Percentiles rank a stretch among this genome's conserved stretches.
phyloP scores from a whole-genome alignment of 345 rosid genomes.

The Hibiscus mutabilis region DNA sequence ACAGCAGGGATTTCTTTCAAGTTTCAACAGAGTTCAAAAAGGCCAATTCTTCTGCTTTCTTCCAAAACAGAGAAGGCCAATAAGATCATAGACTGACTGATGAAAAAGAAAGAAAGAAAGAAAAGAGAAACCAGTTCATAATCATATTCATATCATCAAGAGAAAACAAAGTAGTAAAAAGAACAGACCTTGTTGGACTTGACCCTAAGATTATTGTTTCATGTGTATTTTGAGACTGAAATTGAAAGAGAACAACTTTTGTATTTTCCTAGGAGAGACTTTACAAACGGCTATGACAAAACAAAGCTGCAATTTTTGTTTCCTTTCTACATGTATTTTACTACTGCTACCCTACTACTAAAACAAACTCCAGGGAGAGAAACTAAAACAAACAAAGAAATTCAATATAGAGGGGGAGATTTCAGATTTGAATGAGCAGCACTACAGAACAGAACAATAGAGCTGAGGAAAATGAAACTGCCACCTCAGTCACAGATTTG shows the following conservation, averaged over 20 bases:
- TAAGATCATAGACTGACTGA: constrained; percentile 5
- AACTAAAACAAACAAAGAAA: background rate
- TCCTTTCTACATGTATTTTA: background rate
- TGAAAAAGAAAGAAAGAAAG: background rate
- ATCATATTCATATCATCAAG: too few relatives aligned
- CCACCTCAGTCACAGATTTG: constrained; percentile 59
- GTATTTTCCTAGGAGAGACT: constrained; percentile 28
- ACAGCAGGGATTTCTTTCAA: too few relatives aligned
- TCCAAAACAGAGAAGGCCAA: constrained; percentile 2
- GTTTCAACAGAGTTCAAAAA: background rate
- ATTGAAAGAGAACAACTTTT: too few relatives aligned
- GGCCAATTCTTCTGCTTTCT: background rate
- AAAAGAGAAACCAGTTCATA: constrained; percentile 5
- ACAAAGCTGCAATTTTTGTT: constrained; percentile 32
- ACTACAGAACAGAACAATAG: background rate
- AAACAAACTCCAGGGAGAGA: constrained; percentile 8
- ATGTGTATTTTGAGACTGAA: too few relatives aligned
- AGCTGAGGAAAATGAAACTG: constrained; percentile 40
- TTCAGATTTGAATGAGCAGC: constrained; percentile 5
- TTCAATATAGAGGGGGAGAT: too few relatives aligned
- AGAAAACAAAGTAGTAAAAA: constrained; percentile 13
- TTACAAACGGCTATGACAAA: constrained; percentile 42
- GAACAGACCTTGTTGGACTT: background rate
- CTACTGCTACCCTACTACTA: background rate
- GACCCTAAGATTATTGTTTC: too few relatives aligned